These are phyloP conservation scores for Stramenopiles sp. DNA, from an alignment of 352 stramenopile genomes.

Conservation along the genomic window DNA sequence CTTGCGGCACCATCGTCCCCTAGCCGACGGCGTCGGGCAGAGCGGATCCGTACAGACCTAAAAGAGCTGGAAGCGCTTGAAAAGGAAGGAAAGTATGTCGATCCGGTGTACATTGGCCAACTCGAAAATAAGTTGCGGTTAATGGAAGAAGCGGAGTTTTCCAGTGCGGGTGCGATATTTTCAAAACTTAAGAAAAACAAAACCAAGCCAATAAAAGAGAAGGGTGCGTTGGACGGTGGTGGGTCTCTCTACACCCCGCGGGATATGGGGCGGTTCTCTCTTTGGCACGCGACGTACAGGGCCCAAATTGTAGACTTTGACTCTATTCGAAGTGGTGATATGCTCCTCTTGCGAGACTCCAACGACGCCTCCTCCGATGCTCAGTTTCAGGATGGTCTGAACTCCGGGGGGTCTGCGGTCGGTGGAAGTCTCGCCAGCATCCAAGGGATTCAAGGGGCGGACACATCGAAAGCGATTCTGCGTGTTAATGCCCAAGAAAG, in stretches of 20 bases:
- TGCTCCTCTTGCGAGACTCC: neutral
- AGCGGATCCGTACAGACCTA: neutral
- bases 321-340: neutral
- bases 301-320: constrained; percentile 1
- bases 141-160: neutral
- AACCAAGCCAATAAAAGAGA: neutral
- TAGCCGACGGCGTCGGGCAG: neutral
- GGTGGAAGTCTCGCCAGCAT: too few relatives aligned
- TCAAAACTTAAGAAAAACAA: neutral
- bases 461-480: constrained; percentile 1
- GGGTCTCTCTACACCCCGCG: neutral
- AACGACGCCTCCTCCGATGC: neutral
- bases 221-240: neutral
- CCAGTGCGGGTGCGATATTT: neutral
- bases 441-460: neutral
- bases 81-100: neutral
- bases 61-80: neutral
- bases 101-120: neutral
- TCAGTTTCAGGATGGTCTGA: neutral
- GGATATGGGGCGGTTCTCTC: neutral
- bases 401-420: neutral
- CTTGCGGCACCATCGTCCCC: neutral
- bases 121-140: neutral
- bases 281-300: neutral
- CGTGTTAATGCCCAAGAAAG: neutral